phyloP scores from a whole-genome alignment of 129 eudicot species.

The Chrysanthemum makinoi region DNA sequence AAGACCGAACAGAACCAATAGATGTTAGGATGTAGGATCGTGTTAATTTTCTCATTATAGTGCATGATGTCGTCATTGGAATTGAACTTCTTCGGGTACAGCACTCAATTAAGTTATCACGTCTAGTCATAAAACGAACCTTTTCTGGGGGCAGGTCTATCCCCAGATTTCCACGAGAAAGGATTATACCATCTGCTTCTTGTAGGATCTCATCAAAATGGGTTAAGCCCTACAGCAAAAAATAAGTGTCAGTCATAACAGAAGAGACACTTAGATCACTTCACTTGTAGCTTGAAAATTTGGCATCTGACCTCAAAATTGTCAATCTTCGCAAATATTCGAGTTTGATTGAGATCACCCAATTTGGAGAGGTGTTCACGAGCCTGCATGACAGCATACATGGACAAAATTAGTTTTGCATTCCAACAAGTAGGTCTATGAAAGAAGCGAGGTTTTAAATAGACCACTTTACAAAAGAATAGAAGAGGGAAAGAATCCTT shows the following conservation, averaged over 20 bases:
- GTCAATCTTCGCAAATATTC: slow-evolving; percentile 74
- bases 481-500: slow-evolving; percentile 23
- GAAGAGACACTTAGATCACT: not conserved
- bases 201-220: slow-evolving; percentile 81
- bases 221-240: slow-evolving; percentile 52
- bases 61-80: not conserved
- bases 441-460: not conserved
- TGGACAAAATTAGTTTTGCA: slow-evolving; percentile 3
- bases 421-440: not conserved
- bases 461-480: not conserved
- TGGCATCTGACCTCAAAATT: slow-evolving; percentile 60
- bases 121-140: slow-evolving; percentile 30
- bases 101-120: not conserved
- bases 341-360: slow-evolving; percentile 71
- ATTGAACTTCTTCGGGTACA: not conserved
- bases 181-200: slow-evolving; percentile 90
- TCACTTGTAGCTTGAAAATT: slow-evolving; percentile 9
- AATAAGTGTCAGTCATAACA: not conserved
- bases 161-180: slow-evolving; percentile 81
- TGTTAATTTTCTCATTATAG: not conserved
- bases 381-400: slow-evolving; percentile 41
- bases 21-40: not conserved
- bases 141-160: slow-evolving; percentile 89
- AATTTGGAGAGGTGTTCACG: slow-evolving; percentile 67
- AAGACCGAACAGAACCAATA: not conserved